Base-by-base conservation (phyloP, 345 rosid species). In the Brassica juncea region DNA sequence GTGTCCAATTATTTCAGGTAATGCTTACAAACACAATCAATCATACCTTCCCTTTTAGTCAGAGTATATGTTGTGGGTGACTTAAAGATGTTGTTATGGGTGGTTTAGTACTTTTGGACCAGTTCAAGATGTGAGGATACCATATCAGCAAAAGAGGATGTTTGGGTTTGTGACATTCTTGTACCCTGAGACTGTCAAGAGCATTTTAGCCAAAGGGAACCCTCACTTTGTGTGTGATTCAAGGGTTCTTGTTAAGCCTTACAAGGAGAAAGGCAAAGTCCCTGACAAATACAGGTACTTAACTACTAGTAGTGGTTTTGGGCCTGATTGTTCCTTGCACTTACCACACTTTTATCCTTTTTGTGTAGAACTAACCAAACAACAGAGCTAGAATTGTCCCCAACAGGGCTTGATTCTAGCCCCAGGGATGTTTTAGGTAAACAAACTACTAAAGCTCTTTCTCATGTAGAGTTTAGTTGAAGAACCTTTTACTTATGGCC, bases 121-220 rank as follows among this genome's bases (percentile, higher is more conserved):
- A n/a, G 98, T 93, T 59, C 98, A 93, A 88, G 98, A 93, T 83
- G 98, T 93, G 84, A 90, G 98, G 81, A 93, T 93, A 71, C 97
- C 97, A 28, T 93, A 88, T 76, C 97, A 93, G 86, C 98, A 93
- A 85, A 93, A 93, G 91, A 87, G 98, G 81, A 93, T 93, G 98
- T 93, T 93, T 81, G 98, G 98, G 3, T 93, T 93, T 84, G 98
- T 93, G 54, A 90, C 97, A 54, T 93, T 93, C 55, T 87, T 91
- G 60, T 90, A 87, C 78, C 88, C 98, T n/a, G 98, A 91, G 66
- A 93, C 98, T 1, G 98, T 93, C 77, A 93, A 93, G 88, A 83
- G 89, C 67, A 93, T 93, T 69, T 80, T 93, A 8, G 98, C 98
- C 71, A 93, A 91, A 81, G 98, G 98, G 5, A 93, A 91, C 39